These are phyloP conservation scores for Vaccinium vitisidaea DNA, from an alignment of 148 eudicot genomes.

Conservation along the genomic window DNA sequence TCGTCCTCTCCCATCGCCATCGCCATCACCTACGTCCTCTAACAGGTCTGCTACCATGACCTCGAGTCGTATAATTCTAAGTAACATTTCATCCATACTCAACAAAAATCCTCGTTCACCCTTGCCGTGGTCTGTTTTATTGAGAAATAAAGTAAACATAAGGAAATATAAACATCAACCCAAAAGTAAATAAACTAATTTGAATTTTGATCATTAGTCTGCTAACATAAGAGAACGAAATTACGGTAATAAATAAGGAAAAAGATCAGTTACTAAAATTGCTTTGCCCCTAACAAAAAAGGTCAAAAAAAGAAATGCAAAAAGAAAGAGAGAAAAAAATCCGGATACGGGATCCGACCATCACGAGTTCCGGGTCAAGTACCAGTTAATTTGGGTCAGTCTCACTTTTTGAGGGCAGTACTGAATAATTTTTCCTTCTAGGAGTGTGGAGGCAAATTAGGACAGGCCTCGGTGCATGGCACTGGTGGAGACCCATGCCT, in stretches of 20 bases:
- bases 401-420: slow-evolving; percentile 13
- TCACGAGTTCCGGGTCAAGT: slow-evolving; percentile 16
- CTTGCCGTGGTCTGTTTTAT: not conserved
- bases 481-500: slow-evolving; percentile 32
- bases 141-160: not conserved
- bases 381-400: slow-evolving; percentile 21
- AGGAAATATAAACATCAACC: not conserved
- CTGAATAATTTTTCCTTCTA: not conserved
- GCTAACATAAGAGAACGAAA: not conserved
- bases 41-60: too few relatives aligned
- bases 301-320: not conserved
- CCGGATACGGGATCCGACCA: not conserved
- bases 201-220: not conserved
- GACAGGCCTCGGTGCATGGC: slow-evolving; percentile 26
- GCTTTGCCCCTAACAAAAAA: not conserved
- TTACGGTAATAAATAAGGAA: not conserved
- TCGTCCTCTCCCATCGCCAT: too few relatives aligned
- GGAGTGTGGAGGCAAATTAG: slow-evolving; percentile 39
- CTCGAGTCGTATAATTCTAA: not conserved
- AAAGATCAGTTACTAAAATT: slow-evolving; percentile 9
- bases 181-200: slow-evolving; percentile 12
- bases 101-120: not conserved
- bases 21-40: too few relatives aligned
- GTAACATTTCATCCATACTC: not conserved
- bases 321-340: not conserved